phyloP scores from a whole-genome alignment of 139 green algal genomes.

The Desmodesmus armatus region DNA sequence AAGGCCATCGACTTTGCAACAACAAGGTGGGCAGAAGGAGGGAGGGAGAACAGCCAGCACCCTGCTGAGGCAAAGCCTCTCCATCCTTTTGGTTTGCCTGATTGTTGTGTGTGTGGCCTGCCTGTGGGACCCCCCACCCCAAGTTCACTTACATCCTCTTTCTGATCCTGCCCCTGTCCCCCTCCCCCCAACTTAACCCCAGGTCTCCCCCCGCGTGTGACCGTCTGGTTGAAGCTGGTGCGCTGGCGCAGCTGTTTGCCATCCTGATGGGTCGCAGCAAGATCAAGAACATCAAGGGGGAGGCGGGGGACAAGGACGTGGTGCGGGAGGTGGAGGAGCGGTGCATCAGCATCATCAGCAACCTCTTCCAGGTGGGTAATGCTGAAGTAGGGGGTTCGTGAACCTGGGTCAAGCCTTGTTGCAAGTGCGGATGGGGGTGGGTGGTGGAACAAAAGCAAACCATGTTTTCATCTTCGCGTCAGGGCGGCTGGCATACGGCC shows the following conservation, averaged over 20 bases:
- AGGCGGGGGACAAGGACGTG: slow-evolving; percentile 54
- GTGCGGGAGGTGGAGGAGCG: slow-evolving; percentile 91
- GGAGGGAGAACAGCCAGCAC: too few species aligned
- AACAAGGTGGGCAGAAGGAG: slow-evolving; percentile 53
- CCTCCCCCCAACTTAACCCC: background rate
- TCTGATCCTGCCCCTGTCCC: background rate
- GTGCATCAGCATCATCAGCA: slow-evolving; percentile 84
- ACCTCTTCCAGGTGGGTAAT: slow-evolving; percentile 61
- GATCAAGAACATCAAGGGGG: slow-evolving; percentile 58
- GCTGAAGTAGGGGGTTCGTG: too few species aligned
- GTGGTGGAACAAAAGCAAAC: background rate
- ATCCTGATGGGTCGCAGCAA: slow-evolving; percentile 96
- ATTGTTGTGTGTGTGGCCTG: too few species aligned
- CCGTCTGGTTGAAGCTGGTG: slow-evolving; percentile 73
- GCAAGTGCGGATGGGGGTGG: background rate
- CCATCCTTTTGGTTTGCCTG: too few species aligned
- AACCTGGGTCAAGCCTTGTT: too few species aligned
- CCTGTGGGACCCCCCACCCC: too few species aligned
- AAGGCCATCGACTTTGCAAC: slow-evolving; percentile 92
- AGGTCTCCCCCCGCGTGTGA: slow-evolving; percentile 45
- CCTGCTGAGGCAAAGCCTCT: too few species aligned
- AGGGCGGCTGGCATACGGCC: too few species aligned
- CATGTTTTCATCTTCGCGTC: too few species aligned
- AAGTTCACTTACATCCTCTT: too few species aligned
- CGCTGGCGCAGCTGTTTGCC: slow-evolving; percentile 90